phyloP scores from a whole-genome alignment of 768 basidiomycete species.

The Phlebiopsis gigantea region DNA sequence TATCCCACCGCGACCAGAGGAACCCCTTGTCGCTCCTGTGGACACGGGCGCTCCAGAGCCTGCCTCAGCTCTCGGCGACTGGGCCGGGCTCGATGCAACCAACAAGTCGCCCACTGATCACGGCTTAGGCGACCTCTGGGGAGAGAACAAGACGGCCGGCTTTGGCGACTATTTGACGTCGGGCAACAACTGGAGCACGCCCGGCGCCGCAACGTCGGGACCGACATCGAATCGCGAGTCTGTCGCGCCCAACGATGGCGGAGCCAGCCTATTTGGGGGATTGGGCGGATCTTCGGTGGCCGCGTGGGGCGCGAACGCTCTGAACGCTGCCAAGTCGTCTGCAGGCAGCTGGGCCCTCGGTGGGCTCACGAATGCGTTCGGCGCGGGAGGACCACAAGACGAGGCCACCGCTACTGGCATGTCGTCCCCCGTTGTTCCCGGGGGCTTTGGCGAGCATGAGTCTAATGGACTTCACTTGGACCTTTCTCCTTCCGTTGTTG shows the following conservation, averaged over 20 bases:
- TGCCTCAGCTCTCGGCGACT: neutral
- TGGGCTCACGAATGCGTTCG: constrained; percentile 2
- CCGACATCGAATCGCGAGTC: constrained; percentile 4
- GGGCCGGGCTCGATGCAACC: neutral
- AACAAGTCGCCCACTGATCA: neutral
- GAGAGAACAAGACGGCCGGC: constrained; percentile 1
- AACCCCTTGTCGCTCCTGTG: neutral
- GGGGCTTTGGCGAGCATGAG: neutral
- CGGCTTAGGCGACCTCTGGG: constrained; percentile 7
- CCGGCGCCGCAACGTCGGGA: neutral
- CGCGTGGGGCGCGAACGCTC: neutral
- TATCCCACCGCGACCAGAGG: constrained; percentile 1
- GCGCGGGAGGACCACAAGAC: neutral
- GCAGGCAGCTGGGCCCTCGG: constrained; percentile 1
- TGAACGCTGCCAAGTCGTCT: neutral
- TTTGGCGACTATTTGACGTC: constrained; percentile 7
- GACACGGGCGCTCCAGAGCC: neutral
- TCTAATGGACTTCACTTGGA: neutral
- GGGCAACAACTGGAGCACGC: constrained; percentile 1
- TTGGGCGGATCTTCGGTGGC: neutral
- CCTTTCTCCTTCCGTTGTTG: neutral
- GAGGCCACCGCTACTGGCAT: neutral
- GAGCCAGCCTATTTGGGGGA: neutral
- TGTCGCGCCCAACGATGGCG: neutral
- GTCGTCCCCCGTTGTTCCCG: neutral